Base-by-base conservation (phyloP, 2,329 filamentous ascomycete genomes). In the Chalaropsis ovoidea region DNA sequence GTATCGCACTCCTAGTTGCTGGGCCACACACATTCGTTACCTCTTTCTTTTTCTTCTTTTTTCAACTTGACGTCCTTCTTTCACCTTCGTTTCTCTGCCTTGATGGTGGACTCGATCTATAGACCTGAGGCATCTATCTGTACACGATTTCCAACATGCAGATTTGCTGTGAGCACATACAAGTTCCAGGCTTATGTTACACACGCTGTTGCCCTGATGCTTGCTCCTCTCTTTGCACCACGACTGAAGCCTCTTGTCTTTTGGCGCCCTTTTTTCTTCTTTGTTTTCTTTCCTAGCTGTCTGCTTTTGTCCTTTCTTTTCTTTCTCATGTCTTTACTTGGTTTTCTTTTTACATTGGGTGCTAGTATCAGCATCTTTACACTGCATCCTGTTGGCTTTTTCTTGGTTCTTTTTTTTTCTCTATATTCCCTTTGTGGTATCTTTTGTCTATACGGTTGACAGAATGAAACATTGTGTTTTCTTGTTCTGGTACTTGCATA, bases 391-490 rank as follows among this genome's bases (percentile, higher is more conserved):
- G 8, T 41, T 61, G 27, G n/a, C 19, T 15, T 52, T 41, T 43
- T n/a, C 19, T 49, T 52, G 15, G 15, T 1, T 52, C 15, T 4
- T 42, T 56, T 24, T 27, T 49, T 41, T 41, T 63, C 41, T 56
- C 52, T 56, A 64, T 11, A 54, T 64, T 64, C 24, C 47, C 62
- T 56, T 64, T 64, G 22, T 64, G 19, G 39, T 63, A 17, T 63
- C 31, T 54, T 27, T 49, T 54, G 43, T 54, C 45, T 63, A 49
- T 54, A 17, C 27, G 54, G 54, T 58, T 58, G 54, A 58, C 54
- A 58, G 54, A 58, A 58, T 35, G 54, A 39, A 58, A 58, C 27
- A 31, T n/a, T 58, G 24, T 58, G 19, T 24, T 31, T 58, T 58
- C 17, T 58, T 58, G 54, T 39, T 58, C 54, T 58, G 54, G 54